Evolutionary conservation across 2,329 filamentous ascomycete species (phyloP).

Genomic region (Talaromyces sp.): DNA sequence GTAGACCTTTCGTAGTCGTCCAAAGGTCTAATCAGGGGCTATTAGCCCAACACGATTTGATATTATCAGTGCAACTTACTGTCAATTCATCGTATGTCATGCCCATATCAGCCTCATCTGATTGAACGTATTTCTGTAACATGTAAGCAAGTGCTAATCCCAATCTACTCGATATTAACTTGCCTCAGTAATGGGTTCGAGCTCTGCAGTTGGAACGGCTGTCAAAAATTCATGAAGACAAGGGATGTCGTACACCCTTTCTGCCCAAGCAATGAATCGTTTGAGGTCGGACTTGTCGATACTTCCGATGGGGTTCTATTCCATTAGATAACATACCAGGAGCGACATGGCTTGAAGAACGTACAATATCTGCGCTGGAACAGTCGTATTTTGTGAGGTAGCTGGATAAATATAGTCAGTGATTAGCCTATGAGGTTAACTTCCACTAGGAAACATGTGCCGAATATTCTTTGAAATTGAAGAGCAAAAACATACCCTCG

Average conservation of each 20-base stretch:
- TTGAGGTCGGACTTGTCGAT: slow-evolving; percentile 66
- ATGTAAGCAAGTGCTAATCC: not conserved
- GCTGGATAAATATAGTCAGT: slow-evolving; percentile 23
- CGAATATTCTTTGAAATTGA: not conserved
- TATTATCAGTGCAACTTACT: slow-evolving; percentile 34
- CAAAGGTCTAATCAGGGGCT: slow-evolving; percentile 13
- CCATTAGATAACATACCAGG: not conserved
- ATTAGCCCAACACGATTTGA: too few species aligned
- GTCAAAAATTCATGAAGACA: slow-evolving; percentile 56
- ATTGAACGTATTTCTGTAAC: slow-evolving; percentile 33
- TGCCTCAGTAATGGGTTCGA: slow-evolving; percentile 60
- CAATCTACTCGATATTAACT: slow-evolving; percentile 43
- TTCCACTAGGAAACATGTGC: too few species aligned
- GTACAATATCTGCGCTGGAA: slow-evolving; percentile 57
- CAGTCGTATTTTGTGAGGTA: slow-evolving; percentile 68
- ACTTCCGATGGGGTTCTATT: slow-evolving; percentile 32
- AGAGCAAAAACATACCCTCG: slow-evolving; percentile 13
- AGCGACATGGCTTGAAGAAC: not conserved
- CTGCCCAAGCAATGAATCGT: slow-evolving; percentile 63
- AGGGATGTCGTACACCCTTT: slow-evolving; percentile 56
- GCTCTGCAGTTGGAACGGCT: slow-evolving; percentile 59
- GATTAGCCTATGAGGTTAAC: not conserved
- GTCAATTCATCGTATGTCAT: slow-evolving; percentile 54
- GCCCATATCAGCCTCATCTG: slow-evolving; percentile 51
- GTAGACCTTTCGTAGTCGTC: slow-evolving; percentile 51